Evolutionary conservation across 495 filamentous ascomycete genomes (phyloP), one percentile per base, ranked within the genome.

Genomic region (Penicillium chermesinum): DNA sequence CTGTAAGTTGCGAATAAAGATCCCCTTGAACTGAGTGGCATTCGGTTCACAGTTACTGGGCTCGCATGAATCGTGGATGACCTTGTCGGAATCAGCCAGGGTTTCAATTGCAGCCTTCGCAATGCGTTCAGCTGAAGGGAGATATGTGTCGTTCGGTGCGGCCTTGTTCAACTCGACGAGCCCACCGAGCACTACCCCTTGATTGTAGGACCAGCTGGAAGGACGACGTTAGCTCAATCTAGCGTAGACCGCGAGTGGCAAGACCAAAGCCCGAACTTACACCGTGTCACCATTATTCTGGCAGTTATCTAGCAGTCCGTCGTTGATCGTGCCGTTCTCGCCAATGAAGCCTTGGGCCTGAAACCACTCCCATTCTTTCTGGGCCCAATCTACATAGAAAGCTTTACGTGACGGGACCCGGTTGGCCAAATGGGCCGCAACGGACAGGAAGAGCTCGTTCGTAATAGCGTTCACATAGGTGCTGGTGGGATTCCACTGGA

Each of bases 21-120:
- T 75, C 22, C 87, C 87, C 66, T 89, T 91, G 77, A 91, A 91
- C 62, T 88, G 84, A 8, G 72, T 66, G 1, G 75, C 82, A 50
- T 86, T 77, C 9, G 54, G 70, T 21, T 78, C 83, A 37, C 82
- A 85, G 25, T 61, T 38, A 48, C 76, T 59, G 0, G 81, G 82
- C 57, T 88, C 85, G 53, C 82, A 86, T 10, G 62, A 50, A 36
- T 90, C 87, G 52, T 74, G 78, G 33, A 91, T 73, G 27, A 84
- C 82, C 13, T 55, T 34, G 44, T 80, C 70, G 0, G 59, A 52
- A 55, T 81, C 73, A 10, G 73, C 68, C 14, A 89, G 70, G 8
- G 63, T 58, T 1, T 53, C 59, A 40, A 90, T 78, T 6, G 82
- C 81, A 2, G 80, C 84, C 15, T 70, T 70, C n/a, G 84, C 87